Conservation (phyloP, 2,329 filamentous ascomycete genomes). For the Stachybotrys chlorohalonatus region DNA sequence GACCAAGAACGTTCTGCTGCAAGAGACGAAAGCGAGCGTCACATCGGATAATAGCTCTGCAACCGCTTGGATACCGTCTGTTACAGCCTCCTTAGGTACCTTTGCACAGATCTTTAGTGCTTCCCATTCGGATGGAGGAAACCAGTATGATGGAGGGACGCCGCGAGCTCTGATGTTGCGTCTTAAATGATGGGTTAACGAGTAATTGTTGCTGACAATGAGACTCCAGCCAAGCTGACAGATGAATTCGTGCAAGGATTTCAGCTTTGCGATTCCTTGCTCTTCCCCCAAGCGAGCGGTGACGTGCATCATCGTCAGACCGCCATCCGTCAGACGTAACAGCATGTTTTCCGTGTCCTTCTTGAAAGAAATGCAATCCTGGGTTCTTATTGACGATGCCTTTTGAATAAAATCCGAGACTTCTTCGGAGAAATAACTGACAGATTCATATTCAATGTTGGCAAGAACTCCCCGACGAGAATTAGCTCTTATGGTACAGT, state of each 20-base stretch:
- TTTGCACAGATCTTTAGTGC: background rate
- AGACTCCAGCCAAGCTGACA: background rate
- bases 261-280: slow-evolving; percentile 2
- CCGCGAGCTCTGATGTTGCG: background rate
- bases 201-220: background rate
- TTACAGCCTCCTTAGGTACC: background rate
- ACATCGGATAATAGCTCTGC: background rate
- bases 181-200: background rate
- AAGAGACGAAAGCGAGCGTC: background rate
- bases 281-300: background rate
- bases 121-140: background rate
- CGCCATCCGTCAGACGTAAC: slow-evolving; percentile 10
- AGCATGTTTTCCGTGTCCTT: slow-evolving; percentile 2
- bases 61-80: background rate
- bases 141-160: background rate
- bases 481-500: slow-evolving; percentile 3
- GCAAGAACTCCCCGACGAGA: background rate
- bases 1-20: background rate
- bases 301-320: slow-evolving; percentile 7
- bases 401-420: background rate
- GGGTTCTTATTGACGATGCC: background rate
- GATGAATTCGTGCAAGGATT: background rate
- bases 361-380: background rate
- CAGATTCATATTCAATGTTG: slow-evolving; percentile 12
- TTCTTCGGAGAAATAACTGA: slow-evolving; percentile 15